Percentiles rank a stretch among this genome's conserved stretches.
Evolutionary conservation across 495 filamentous ascomycete species (phyloP).

Genomic region (Extremus antarcticus): DNA sequence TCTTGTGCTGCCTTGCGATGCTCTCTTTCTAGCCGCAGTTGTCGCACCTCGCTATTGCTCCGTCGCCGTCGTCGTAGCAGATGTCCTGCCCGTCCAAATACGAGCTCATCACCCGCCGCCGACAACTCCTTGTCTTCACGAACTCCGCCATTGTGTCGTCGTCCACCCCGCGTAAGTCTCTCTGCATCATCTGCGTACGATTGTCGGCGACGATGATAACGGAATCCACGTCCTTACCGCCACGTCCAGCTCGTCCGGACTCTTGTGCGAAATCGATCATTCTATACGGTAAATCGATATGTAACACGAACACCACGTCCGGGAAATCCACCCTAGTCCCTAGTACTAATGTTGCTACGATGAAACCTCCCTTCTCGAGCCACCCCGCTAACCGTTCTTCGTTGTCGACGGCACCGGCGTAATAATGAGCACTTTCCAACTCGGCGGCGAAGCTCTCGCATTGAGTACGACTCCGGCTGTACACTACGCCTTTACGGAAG

Average conservation of each 20-base stretch:
- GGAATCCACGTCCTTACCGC: not conserved
- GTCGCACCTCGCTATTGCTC: too few relatives aligned
- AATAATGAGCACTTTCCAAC: too few relatives aligned
- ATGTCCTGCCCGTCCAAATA: too few relatives aligned
- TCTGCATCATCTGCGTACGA: not conserved
- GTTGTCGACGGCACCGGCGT: too few relatives aligned
- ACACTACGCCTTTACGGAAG: too few relatives aligned
- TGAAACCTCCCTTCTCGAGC: not conserved
- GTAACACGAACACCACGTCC: not conserved
- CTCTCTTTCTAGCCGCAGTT: too few relatives aligned
- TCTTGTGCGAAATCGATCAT: constrained; percentile 1
- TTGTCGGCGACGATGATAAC: not conserved
- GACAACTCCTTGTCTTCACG: too few relatives aligned
- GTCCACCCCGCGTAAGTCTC: not conserved
- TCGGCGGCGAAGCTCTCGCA: too few relatives aligned
- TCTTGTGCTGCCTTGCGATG: too few relatives aligned
- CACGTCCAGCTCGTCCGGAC: not conserved
- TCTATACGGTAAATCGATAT: constrained; percentile 1
- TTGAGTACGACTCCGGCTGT: too few relatives aligned
- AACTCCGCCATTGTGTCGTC: too few relatives aligned
- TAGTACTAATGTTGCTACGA: constrained; percentile 3
- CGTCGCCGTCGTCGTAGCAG: too few relatives aligned
- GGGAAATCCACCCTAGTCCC: constrained; percentile 1
- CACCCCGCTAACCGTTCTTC: not conserved
- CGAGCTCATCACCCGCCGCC: not conserved